Conservation (phyloP, 768 basidiomycete species). For the Neoboletus brunneissimus region DNA sequence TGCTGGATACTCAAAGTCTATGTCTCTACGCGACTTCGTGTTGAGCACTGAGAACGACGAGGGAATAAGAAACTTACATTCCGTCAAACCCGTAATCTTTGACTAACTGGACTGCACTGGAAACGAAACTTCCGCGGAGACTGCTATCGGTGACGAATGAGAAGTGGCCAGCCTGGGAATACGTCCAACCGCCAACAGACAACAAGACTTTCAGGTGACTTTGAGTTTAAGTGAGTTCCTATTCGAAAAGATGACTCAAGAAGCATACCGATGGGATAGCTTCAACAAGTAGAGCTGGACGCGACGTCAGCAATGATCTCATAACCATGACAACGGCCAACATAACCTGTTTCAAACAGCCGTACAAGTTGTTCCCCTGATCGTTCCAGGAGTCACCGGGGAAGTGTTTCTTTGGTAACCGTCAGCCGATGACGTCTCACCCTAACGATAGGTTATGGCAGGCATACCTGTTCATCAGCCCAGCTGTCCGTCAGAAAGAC, state of each 20-base stretch:
- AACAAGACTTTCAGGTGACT: conserved; percentile 51
- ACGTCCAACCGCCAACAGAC: conserved; percentile 65
- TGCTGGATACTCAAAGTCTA: conserved; percentile 79
- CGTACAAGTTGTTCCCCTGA: conserved; percentile 74
- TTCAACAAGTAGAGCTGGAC: conserved; percentile 51
- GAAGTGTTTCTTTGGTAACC: conserved; percentile 56
- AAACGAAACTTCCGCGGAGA: conserved; percentile 56
- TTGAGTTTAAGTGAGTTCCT: not conserved
- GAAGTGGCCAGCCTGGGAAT: conserved; percentile 68
- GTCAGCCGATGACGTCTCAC: conserved; percentile 10
- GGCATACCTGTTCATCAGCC: conserved; percentile 62
- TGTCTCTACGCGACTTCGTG: conserved; percentile 43
- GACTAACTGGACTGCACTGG: conserved; percentile 57
- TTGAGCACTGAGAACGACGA: not conserved
- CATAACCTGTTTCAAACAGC: conserved; percentile 72
- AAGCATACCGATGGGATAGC: conserved; percentile 44
- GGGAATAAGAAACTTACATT: conserved; percentile 41
- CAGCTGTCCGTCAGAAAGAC: conserved; percentile 70
- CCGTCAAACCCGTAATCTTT: conserved; percentile 83
- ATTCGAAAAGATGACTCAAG: not conserved
- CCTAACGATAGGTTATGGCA: not conserved
- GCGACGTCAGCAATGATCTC: not conserved
- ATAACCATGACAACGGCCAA: not conserved
- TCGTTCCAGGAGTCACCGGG: conserved; percentile 73
- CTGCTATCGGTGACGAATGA: conserved; percentile 53